These are phyloP conservation scores for Brassica carinata DNA, from an alignment of 345 rosid genomes.

Conservation along the genomic window DNA sequence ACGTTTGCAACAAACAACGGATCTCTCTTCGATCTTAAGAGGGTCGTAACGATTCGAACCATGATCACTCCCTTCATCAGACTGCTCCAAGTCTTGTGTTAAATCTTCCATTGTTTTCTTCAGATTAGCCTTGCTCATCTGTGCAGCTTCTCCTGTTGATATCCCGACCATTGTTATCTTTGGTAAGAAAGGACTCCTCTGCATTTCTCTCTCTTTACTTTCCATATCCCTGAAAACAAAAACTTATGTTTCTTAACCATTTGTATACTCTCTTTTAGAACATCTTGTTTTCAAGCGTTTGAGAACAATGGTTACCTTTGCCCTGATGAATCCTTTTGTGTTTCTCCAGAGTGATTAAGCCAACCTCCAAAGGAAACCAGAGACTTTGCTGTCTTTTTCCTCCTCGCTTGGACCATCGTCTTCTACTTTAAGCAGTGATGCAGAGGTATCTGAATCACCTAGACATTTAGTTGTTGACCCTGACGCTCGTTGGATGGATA, in stretches of 20 bases:
- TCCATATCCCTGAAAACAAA: slow-evolving; percentile 43
- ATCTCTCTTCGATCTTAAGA: slow-evolving; percentile 64
- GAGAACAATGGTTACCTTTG: slow-evolving; percentile 43
- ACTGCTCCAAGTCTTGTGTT: slow-evolving; percentile 69
- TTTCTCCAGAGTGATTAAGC: slow-evolving; percentile 55
- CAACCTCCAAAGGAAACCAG: slow-evolving; percentile 66
- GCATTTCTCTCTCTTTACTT: slow-evolving; percentile 42
- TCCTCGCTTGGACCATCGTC: slow-evolving; percentile 37
- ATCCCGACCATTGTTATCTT: slow-evolving; percentile 97
- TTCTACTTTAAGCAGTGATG: slow-evolving; percentile 45
- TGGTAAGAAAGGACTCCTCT: slow-evolving; percentile 80
- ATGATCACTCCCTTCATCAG: slow-evolving; percentile 55
- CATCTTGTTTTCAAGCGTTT: neutral
- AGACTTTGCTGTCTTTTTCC: slow-evolving; percentile 44
- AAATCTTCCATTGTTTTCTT: slow-evolving; percentile 87
- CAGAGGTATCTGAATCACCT: slow-evolving; percentile 39
- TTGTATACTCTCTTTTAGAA: neutral
- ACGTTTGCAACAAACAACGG: slow-evolving; percentile 94
- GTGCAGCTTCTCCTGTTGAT: slow-evolving; percentile 78
- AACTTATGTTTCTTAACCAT: neutral
- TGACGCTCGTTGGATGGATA: slow-evolving; percentile 68
- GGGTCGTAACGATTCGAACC: slow-evolving; percentile 35
- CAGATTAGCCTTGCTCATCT: slow-evolving; percentile 71
- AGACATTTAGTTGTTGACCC: slow-evolving; percentile 43
- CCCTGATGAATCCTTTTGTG: slow-evolving; percentile 39